Percentiles rank a stretch among this genome's conserved stretches.
Evolutionary conservation across 305 asterid genomes (phyloP).

Genomic region (Solanum hybrid): DNA sequence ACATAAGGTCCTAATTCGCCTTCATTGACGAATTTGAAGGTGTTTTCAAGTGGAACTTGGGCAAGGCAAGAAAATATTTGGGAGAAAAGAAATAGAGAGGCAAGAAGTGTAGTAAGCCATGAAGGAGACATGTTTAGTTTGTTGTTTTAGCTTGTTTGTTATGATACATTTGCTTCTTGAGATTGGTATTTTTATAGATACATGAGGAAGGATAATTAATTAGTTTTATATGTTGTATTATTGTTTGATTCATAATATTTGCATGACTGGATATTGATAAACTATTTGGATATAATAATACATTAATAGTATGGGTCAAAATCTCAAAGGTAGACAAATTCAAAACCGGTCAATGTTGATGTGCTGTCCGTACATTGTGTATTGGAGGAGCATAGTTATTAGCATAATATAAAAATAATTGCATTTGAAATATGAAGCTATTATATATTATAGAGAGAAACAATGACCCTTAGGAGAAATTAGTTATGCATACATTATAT

Average conservation of each 20-base stretch:
- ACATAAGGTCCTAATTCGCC: slow-evolving; percentile 25
- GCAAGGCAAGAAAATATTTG: slow-evolving; percentile 4
- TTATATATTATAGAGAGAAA: background rate
- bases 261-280: background rate
- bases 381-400: background rate
- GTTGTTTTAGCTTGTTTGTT: background rate
- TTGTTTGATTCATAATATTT: background rate
- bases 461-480: background rate
- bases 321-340: background rate
- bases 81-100: slow-evolving; percentile 2
- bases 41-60: slow-evolving; percentile 23
- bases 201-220: background rate
- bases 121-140: slow-evolving; percentile 4
- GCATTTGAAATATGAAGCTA: background rate
- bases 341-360: background rate
- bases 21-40: slow-evolving; percentile 24
- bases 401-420: background rate
- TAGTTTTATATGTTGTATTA: background rate
- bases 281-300: background rate
- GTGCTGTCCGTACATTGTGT: background rate
- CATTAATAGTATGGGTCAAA: background rate
- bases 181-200: background rate
- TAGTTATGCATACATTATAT: too few relatives aligned
- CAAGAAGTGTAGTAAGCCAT: background rate
- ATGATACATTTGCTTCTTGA: background rate